Evolutionary conservation across 306 rosid genomes (phyloP).

Genomic region (Vachellia collinsii): DNA sequence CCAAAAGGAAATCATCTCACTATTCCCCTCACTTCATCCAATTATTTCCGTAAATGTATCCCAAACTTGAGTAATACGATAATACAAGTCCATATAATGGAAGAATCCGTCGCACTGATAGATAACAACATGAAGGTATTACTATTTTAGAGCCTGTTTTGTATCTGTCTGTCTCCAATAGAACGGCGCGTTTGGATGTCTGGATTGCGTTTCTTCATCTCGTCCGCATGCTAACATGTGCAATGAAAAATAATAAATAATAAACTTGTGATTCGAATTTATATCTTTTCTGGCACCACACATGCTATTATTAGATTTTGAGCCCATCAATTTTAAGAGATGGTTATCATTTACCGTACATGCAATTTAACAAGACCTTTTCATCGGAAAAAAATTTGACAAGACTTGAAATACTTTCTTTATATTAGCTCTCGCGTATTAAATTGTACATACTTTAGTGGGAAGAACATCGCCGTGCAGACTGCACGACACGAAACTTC

Average conservation of each 20-base stretch:
- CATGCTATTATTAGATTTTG: background rate
- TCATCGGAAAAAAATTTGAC: background rate
- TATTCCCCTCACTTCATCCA: background rate
- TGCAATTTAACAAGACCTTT: background rate
- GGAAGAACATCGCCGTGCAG: background rate
- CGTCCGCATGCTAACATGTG: no score
- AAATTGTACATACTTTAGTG: background rate
- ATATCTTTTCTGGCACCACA: background rate
- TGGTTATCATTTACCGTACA: background rate
- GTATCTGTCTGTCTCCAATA: no score
- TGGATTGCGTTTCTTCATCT: no score
- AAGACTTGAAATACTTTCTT: background rate
- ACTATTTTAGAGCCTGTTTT: no score
- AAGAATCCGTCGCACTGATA: no score
- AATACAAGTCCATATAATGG: no score
- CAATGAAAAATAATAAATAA: no score
- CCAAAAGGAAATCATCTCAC: background rate
- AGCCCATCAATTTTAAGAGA: background rate
- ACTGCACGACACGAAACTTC: no score
- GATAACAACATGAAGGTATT: no score
- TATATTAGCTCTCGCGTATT: no score
- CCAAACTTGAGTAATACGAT: background rate
- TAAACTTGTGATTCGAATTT: no score
- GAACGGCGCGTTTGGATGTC: no score
- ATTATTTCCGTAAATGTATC: background rate